Evolutionary conservation across 495 filamentous ascomycete species (phyloP), one percentile per base, ranked within the genome.

Genomic region (Evernia prunastri): DNA sequence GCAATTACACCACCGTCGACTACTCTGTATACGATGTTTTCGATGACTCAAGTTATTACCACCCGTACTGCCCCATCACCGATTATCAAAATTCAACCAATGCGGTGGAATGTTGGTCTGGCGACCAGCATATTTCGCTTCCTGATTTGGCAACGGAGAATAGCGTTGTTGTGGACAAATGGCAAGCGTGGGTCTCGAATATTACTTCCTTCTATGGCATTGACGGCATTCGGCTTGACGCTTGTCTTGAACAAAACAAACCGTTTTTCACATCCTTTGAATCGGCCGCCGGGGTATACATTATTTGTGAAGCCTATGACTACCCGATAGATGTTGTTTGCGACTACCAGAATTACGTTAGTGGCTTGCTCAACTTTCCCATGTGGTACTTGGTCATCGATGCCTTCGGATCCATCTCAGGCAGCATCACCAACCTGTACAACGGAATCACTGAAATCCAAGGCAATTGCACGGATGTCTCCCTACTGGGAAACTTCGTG

Each of bases 161-260:
- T 7, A 17, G 4, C 15, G 4, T 31, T 31, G 27, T 53, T 17
- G 3, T 29, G 25, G 31, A 12, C 49, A 53, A 53, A 53, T 53
- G 49, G 49, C 12, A 88, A 53, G 73, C 77, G 37, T 95, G 90
- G 90, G 81, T 92, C 60, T 74, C 66, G 1, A 72, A 77, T 13
- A 74, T 92, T 0, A 82, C 91, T 3, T 75, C 77, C 0, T 86
- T 86, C 56, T 95, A 92, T 71, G 80, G 79, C 39, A 87, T 95
- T 65, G 90, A 95, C 66, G 90, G 88, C 7, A 80, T 95, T 42
- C 86, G 90, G 27, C 76, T 94, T 36, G 90, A 94, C 70, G 86
- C 88, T 1, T 88, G 86, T 20, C 86, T 92, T 10, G 91, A 88
- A 75, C 78, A 82, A 33, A 74, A 87, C 5, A 88, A 89, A 0